Conservation (phyloP, 2,329 filamentous ascomycete species). For the Aspergillus aculeatus region DNA sequence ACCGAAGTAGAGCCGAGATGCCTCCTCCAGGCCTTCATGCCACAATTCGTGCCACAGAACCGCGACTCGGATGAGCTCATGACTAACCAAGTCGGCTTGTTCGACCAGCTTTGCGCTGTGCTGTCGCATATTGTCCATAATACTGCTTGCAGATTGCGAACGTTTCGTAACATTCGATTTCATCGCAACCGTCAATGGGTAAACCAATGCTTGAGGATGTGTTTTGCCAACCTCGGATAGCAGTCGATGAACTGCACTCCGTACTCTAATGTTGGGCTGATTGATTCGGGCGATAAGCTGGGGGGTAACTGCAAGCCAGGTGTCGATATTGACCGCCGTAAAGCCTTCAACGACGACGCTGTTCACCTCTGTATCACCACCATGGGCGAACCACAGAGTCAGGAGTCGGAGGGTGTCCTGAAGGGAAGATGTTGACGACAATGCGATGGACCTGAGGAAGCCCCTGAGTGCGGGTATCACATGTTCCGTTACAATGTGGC, state of each 20-base stretch:
- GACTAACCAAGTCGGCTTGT: conserved; percentile 91
- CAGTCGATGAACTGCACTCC: conserved; percentile 86
- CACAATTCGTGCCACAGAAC: conserved; percentile 98
- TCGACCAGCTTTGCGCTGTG: conserved; percentile 91
- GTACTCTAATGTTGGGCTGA: conserved; percentile 84
- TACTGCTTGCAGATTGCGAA: conserved; percentile 81
- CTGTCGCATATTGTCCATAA: conserved; percentile 97
- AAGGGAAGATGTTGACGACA: conserved; percentile 87
- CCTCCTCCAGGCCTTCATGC: conserved; percentile 97
- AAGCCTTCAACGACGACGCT: conserved; percentile 86
- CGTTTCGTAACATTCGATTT: conserved; percentile 86
- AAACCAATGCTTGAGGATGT: conserved; percentile 94
- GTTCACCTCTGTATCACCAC: conserved; percentile 84
- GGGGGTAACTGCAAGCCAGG: conserved; percentile 97
- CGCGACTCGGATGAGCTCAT: conserved; percentile 93
- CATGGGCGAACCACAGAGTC: conserved; percentile 95
- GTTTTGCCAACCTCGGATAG: conserved; percentile 89
- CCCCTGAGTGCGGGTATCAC: conserved; percentile 92
- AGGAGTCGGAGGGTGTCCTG: conserved; percentile 92
- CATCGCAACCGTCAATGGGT: conserved; percentile 95
- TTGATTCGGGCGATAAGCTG: conserved; percentile 97
- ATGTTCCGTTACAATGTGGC: conserved; percentile 73
- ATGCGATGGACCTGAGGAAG: conserved; percentile 94
- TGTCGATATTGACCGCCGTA: conserved; percentile 88
- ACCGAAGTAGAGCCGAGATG: conserved; percentile 92